phyloP scores from a whole-genome alignment of 805 yeast genomes.

The Nakazawaea peltata region DNA sequence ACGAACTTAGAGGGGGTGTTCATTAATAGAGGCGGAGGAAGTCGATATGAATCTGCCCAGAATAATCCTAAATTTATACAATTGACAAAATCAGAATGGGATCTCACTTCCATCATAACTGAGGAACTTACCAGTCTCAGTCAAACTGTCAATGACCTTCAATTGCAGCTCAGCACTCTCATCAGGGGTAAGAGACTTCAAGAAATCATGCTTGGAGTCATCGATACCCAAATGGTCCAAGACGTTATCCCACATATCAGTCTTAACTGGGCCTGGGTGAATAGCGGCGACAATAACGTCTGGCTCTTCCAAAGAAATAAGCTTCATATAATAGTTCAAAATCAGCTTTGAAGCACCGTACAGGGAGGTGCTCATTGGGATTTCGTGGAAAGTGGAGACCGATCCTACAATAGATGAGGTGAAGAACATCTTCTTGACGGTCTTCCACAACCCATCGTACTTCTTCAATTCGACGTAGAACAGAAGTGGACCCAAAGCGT shows the following conservation, averaged over 20 bases:
- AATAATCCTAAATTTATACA: too few species aligned
- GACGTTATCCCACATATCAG: conserved; percentile 20
- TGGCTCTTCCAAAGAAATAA: conserved; percentile 19
- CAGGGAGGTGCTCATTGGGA: conserved; percentile 16
- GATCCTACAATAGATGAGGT: conserved; percentile 20
- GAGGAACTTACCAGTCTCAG: conserved; percentile 12
- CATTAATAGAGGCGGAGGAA: too few species aligned
- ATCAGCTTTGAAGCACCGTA: conserved; percentile 31
- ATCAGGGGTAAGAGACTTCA: conserved; percentile 14
- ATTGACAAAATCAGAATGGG: not conserved
- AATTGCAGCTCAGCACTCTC: conserved; percentile 10
- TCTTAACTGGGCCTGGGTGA: conserved; percentile 29
- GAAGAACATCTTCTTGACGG: conserved; percentile 13
- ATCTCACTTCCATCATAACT: conserved; percentile 12
- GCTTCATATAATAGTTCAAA: conserved; percentile 22
- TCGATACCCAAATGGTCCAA: not conserved
- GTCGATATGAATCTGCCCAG: too few species aligned
- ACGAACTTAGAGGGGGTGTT: too few species aligned
- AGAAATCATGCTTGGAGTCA: not conserved
- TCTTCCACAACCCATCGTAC: conserved; percentile 14
- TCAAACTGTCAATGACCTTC: conserved; percentile 9
- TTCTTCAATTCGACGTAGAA: conserved; percentile 15
- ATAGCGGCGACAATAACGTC: conserved; percentile 18
- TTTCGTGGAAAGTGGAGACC: conserved; percentile 9
- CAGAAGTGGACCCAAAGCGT: conserved; percentile 19